Conservation (phyloP, 2,329 filamentous ascomycete species). For the Lecanoromycetidae sp. region DNA sequence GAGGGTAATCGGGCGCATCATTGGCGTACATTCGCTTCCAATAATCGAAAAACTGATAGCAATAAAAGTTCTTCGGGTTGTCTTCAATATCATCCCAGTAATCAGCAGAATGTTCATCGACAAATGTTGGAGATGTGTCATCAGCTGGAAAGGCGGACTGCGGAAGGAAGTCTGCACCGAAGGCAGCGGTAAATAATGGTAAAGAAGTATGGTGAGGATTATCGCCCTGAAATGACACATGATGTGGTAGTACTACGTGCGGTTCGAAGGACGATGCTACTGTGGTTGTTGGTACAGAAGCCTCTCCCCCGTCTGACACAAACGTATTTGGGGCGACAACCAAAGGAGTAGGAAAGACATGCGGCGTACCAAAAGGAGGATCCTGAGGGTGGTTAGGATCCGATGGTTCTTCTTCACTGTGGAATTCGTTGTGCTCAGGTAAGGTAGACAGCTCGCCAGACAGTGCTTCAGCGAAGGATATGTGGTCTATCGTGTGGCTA, state of each 20-base stretch:
- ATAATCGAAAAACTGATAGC: background rate
- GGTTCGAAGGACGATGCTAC: too few species aligned
- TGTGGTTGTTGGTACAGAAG: background rate
- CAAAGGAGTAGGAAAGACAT: background rate
- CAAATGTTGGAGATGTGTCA: background rate
- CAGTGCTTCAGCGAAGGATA: conserved; percentile 1
- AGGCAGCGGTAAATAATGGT: background rate
- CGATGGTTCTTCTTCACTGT: background rate
- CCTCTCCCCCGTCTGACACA: background rate
- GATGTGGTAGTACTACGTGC: too few species aligned
- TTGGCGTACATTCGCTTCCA: conserved; percentile 6
- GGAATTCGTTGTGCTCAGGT: background rate
- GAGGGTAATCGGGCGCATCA: conserved; percentile 2
- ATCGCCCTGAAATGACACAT: background rate
- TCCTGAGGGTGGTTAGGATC: background rate
- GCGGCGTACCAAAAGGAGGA: conserved; percentile 1
- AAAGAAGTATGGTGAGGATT: background rate
- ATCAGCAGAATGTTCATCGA: conserved; percentile 1
- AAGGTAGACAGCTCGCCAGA: background rate
- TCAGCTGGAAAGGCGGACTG: conserved; percentile 1
- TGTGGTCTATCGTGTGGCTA: background rate
- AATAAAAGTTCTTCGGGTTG: background rate
- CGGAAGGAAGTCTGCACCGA: conserved; percentile 3
- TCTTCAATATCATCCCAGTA: conserved; percentile 4
- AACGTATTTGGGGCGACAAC: background rate